Base-by-base conservation (phyloP, 352 stramenopile genomes). In the Phytophthora citrophthora region DNA sequence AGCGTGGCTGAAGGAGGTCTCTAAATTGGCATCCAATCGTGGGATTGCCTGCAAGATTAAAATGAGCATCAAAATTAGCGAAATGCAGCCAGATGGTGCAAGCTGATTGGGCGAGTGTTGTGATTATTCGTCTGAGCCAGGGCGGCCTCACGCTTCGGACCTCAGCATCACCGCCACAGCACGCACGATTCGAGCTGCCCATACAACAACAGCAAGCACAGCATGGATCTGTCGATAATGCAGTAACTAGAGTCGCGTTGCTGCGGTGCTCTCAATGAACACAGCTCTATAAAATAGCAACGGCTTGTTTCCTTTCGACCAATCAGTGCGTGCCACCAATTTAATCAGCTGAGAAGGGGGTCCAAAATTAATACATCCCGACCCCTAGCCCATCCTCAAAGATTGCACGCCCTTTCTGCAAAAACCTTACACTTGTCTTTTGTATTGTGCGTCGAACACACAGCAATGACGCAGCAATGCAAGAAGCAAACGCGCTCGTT, bases 51-150 rank as follows among this genome's bases (percentile, higher is more conserved):
- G 48, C 12, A 16, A 34, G 58, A 66, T 60, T 61, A 66, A 66
- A 67, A 61, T 67, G 50, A 61, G 15, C 18, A 32, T 31, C 7
- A 40, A 55, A 34, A 48, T 48, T 49, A 29, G 58, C 18, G 49
- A 66, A 66, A 61, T 47, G 10, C 20, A 23, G 39, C 47, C 48
- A 65, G 20, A n/a, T 66, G 58, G 50, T 47, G 40, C 50, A 15
- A 34, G 31, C 32, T 61, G 59, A 67, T 67, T 67, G 59, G 59
- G 1, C 11, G 4, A 5, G 13, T 39, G 44, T 11, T 31, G 32
- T 15, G 48, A 66, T 66, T 65, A 68, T 63, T 68, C 53, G 29
- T 27, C 52, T 68, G 60, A 68, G 60, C 60, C 60, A 62, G 60
- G 54, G 23, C 60, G 47, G 29, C 8, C 26, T 29, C 5, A 34